Percentiles rank a stretch among this genome's conserved stretches.
Evolutionary conservation across 2,329 filamentous ascomycete species (phyloP).

Genomic region (Domatiomyces catenatus): DNA sequence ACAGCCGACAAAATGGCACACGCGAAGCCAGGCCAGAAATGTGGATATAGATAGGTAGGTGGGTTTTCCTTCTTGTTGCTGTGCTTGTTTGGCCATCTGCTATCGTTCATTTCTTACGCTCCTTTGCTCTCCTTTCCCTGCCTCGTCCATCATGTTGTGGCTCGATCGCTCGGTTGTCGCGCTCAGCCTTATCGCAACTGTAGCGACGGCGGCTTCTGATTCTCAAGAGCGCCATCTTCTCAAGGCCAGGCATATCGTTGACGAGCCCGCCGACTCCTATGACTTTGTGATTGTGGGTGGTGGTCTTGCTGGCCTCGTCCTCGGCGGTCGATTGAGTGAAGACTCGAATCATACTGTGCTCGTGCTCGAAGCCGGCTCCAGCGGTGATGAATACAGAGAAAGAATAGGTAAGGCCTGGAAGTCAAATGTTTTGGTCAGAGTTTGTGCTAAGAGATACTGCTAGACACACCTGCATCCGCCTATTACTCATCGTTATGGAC

Average conservation of each 20-base stretch:
- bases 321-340: conserved; percentile 20
- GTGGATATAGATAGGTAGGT: neutral
- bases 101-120: no score
- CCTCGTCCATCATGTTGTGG: neutral
- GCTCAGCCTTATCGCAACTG: conserved; percentile 7
- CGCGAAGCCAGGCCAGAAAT: neutral
- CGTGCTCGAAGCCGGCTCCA: conserved; percentile 21
- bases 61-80: neutral
- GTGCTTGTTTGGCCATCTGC: no score
- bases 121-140: no score
- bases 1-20: neutral
- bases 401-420: conserved; percentile 19
- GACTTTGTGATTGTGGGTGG: conserved; percentile 23
- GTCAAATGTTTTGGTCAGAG: neutral
- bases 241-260: conserved; percentile 16
- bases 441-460: conserved; percentile 3
- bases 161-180: neutral
- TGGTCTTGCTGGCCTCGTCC: conserved; percentile 20
- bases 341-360: conserved; percentile 22
- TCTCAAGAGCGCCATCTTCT: conserved; percentile 11
- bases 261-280: conserved; percentile 18
- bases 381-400: conserved; percentile 22
- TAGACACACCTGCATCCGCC: conserved; percentile 22
- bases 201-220: conserved; percentile 15
- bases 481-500: conserved; percentile 24